Conservation (phyloP, 305 asterid species). For the Salvia sclarea region DNA sequence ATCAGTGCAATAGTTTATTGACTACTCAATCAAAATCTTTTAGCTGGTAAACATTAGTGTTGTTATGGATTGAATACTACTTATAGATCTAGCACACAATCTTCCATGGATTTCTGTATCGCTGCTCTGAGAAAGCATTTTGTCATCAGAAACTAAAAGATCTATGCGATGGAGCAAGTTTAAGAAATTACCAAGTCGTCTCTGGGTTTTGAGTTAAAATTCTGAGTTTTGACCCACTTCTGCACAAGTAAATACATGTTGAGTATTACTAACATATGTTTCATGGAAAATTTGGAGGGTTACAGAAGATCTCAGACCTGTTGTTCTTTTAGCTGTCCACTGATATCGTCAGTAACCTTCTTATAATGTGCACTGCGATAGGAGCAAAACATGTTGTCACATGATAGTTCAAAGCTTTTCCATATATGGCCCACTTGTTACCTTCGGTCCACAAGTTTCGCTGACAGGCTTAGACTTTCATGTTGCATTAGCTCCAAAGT, state of each 20-base stretch:
- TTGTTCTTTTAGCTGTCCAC: conserved; percentile 50
- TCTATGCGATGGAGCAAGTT: conserved; percentile 13
- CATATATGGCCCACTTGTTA: conserved; percentile 36
- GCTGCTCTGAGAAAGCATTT: conserved; percentile 11
- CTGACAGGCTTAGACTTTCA: conserved; percentile 56
- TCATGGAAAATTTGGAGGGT: conserved; percentile 30
- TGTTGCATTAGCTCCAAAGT: conserved; percentile 78
- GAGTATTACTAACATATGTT: conserved; percentile 22
- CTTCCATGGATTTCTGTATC: conserved; percentile 3
- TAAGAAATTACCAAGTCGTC: conserved; percentile 41
- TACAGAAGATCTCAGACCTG: conserved; percentile 57
- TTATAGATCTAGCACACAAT: conserved; percentile 1
- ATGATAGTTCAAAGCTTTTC: conserved; percentile 23
- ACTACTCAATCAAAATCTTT: neutral
- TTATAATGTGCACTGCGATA: conserved; percentile 54
- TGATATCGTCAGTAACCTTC: conserved; percentile 50
- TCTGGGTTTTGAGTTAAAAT: conserved; percentile 35
- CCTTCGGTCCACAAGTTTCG: conserved; percentile 67
- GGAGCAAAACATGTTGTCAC: conserved; percentile 33
- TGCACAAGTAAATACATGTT: conserved; percentile 33
- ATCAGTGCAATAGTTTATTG: too few relatives aligned
- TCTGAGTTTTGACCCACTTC: conserved; percentile 49
- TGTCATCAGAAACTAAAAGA: conserved; percentile 16
- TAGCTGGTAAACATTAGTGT: conserved; percentile 9
- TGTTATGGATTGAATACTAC: neutral